Base-by-base conservation (phyloP, 2,329 filamentous ascomycete species). In the Colletotrichum sp. region DNA sequence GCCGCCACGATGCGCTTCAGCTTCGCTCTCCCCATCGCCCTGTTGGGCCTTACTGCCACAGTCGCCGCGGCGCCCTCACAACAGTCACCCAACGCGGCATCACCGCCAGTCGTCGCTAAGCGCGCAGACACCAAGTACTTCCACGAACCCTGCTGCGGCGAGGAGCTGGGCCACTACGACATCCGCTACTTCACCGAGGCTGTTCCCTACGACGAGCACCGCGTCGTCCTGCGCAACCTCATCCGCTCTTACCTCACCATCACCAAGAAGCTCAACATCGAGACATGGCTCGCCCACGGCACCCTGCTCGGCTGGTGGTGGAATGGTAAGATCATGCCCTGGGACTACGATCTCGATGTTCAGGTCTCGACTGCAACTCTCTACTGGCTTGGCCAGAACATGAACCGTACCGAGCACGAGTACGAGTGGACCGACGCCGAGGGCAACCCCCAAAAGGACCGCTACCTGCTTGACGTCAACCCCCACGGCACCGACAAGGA, bases 261-360 rank as follows among this genome's bases (percentile, higher is more conserved):
- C 72, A 93, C 95, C 83, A 86, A 88, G 60, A 87, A 90, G 21
- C 87, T 93, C 70, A 90, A 91, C 8, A 85, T 95, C 77, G 94
- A 96, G 84, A 96, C 95, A 1, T 97, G 95, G 95, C 92, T 98
- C 75, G 95, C 95, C 52, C 95, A 98, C 83, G 95, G 95, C 65
- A 96, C 95, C 6, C 86, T 97, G 66, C 87, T 98, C 26, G 95
- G 95, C 14, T 98, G 95, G 95, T 97, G 94, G 94, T 98, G 95
- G 95, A 96, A 95, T 82, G 90, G 88, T 57, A 85, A 92, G 84
- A 92, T 95, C 81, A 92, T 96, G 86, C 94, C 95, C 1, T 96
- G 95, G 95, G 95, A 97, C 83, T 94, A 92, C 87, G 95, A 98
- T 83, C 87, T 97, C 61, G 95, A 98, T 83, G 94, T 95, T 1